Percentiles rank a stretch among this genome's conserved stretches.
Conservation (phyloP, 1,284 basidiomycete species). For the Bothia castanella region DNA sequence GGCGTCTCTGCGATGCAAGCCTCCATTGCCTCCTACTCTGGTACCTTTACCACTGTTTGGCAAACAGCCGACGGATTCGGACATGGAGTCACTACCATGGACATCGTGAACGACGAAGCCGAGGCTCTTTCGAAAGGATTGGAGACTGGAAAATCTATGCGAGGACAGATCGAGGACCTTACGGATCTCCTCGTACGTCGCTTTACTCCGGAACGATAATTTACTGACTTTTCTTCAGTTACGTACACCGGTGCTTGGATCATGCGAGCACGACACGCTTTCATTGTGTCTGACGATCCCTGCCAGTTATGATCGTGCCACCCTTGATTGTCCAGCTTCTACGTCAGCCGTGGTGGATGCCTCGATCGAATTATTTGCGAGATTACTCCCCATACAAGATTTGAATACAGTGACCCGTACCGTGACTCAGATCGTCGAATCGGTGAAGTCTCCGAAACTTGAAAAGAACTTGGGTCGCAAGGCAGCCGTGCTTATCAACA, state of each 20-base stretch:
- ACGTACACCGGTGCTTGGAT: slow-evolving; percentile 76
- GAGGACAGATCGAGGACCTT: slow-evolving; percentile 69
- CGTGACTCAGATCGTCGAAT: slow-evolving; percentile 69
- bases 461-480: slow-evolving; percentile 90
- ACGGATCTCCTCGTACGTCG: slow-evolving; percentile 68
- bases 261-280: slow-evolving; percentile 84
- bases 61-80: slow-evolving; percentile 85
- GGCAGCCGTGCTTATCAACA: slow-evolving; percentile 83
- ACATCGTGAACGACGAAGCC: slow-evolving; percentile 44
- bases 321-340: slow-evolving; percentile 69
- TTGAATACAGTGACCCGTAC: slow-evolving; percentile 62
- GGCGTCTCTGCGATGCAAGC: slow-evolving; percentile 80
- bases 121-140: slow-evolving; percentile 29
- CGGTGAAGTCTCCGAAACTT: slow-evolving; percentile 71
- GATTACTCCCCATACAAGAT: slow-evolving; percentile 79
- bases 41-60: slow-evolving; percentile 86
- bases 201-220: slow-evolving; percentile 6
- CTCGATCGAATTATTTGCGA: slow-evolving; percentile 82
- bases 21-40: slow-evolving; percentile 85
- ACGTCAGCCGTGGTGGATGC: slow-evolving; percentile 86
- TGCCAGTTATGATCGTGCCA: slow-evolving; percentile 41
- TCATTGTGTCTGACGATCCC: slow-evolving; percentile 60
- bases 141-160: slow-evolving; percentile 30
- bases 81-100: slow-evolving; percentile 83
- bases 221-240: slow-evolving; percentile 45